Conservation (phyloP, 2,329 filamentous ascomycete species). For the Alternaria panax region DNA sequence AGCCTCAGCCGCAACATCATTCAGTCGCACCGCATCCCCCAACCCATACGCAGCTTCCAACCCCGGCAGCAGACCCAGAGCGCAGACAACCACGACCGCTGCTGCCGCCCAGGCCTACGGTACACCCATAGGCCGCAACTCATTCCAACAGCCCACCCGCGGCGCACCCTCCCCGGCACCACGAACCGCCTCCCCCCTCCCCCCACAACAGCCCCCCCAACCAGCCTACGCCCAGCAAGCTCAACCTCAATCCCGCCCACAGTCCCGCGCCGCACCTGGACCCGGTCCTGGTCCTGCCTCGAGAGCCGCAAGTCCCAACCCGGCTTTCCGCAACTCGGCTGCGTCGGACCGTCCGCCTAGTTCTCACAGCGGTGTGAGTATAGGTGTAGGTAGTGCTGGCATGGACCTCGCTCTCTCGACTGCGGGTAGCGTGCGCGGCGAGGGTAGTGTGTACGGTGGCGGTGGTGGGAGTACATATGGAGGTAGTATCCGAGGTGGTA, state of each 20-base stretch:
- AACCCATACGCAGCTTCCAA: slow-evolving; percentile 64
- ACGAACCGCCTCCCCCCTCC: slow-evolving; percentile 54
- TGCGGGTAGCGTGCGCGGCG: slow-evolving; percentile 46
- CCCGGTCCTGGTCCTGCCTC: slow-evolving; percentile 42
- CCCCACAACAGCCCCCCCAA: slow-evolving; percentile 50
- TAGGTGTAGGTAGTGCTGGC: too few relatives aligned
- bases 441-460: slow-evolving; percentile 51
- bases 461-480: slow-evolving; percentile 46
- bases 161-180: slow-evolving; percentile 49
- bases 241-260: slow-evolving; percentile 33
- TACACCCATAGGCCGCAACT: slow-evolving; percentile 41
- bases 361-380: slow-evolving; percentile 48
- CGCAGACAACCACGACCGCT: slow-evolving; percentile 48
- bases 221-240: slow-evolving; percentile 32
- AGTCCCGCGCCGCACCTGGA: slow-evolving; percentile 40
- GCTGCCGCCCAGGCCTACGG: slow-evolving; percentile 46
- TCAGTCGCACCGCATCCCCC: slow-evolving; percentile 57
- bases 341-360: slow-evolving; percentile 58
- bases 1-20: slow-evolving; percentile 19
- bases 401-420: slow-evolving; percentile 57
- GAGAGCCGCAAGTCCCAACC: slow-evolving; percentile 61
- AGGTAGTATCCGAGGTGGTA: slow-evolving; percentile 50
- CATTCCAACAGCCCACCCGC: slow-evolving; percentile 48
- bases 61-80: slow-evolving; percentile 41
- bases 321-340: slow-evolving; percentile 56